Conservation (phyloP, 2,329 filamentous ascomycete species). For the Phyllosticta capitalensis region DNA sequence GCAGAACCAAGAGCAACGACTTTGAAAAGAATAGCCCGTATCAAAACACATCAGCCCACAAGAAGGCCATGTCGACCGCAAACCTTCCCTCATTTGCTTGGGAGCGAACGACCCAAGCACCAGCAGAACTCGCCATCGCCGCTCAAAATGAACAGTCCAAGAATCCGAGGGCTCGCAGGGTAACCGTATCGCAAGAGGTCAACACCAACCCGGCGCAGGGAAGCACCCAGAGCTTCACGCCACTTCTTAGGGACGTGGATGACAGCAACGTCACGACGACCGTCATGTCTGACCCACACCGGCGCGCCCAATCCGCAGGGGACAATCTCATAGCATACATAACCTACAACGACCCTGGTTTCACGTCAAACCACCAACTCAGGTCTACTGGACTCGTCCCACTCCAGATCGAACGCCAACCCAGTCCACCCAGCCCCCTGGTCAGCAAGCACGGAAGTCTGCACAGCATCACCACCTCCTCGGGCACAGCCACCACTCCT, state of each 20-base stretch:
- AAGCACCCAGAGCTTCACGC: not conserved
- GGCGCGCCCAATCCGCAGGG: not conserved
- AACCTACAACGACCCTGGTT: not conserved
- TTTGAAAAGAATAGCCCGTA: not conserved
- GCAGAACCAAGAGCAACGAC: constrained; percentile 1
- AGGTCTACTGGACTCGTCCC: constrained; percentile 6
- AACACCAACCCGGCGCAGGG: not conserved
- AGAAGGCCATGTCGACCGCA: not conserved
- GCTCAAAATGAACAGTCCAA: not conserved
- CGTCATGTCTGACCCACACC: not conserved
- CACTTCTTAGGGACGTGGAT: not conserved
- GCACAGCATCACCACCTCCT: not conserved
- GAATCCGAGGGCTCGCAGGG: not conserved
- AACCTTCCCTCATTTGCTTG: not conserved
- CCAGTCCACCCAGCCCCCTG: constrained; percentile 2
- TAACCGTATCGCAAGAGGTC: not conserved
- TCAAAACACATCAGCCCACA: not conserved
- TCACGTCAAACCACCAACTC: constrained; percentile 3
- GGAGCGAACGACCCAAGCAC: not conserved
- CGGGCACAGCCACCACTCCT: not conserved
- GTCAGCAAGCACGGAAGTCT: constrained; percentile 3
- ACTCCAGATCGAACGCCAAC: constrained; percentile 5
- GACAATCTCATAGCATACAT: not conserved
- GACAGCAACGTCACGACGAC: not conserved
- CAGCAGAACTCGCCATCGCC: not conserved